phyloP scores from a whole-genome alignment of 805 yeast genomes.

The Clavispora asparagi region DNA sequence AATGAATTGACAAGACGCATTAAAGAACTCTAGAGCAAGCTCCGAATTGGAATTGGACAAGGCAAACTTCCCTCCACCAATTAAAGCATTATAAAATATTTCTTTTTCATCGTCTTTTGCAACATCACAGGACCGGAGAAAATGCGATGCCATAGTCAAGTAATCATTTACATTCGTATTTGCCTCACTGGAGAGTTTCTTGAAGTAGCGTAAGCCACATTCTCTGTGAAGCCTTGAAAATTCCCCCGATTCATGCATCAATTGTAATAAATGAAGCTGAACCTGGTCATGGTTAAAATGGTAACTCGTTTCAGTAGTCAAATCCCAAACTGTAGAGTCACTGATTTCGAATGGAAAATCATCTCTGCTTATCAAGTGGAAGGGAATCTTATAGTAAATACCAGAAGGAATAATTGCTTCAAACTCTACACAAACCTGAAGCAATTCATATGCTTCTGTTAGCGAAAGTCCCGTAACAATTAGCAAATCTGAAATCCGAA shows the following conservation, averaged over 20 bases:
- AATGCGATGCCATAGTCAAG: constrained; percentile 36
- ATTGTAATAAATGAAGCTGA: constrained; percentile 25
- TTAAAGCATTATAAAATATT: constrained; percentile 34
- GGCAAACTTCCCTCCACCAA: constrained; percentile 41
- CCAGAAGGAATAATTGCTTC: constrained; percentile 34
- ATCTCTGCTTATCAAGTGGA: constrained; percentile 28
- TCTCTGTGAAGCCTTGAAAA: constrained; percentile 28
- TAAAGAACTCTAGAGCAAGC: constrained; percentile 37
- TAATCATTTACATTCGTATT: constrained; percentile 18
- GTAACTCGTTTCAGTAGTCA: constrained; percentile 33
- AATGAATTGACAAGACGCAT: constrained; percentile 27
- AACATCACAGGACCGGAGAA: constrained; percentile 30
- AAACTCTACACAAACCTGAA: constrained; percentile 29
- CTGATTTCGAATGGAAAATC: constrained; percentile 25
- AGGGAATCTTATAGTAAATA: constrained; percentile 44
- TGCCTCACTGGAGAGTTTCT: constrained; percentile 14
- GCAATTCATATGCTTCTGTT: constrained; percentile 23
- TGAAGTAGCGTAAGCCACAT: constrained; percentile 40
- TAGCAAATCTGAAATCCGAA: constrained; percentile 34
- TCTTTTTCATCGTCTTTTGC: constrained; percentile 28
- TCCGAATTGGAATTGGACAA: constrained; percentile 39
- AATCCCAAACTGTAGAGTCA: constrained; percentile 25
- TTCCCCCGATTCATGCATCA: constrained; percentile 21
- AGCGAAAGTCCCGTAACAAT: constrained; percentile 32
- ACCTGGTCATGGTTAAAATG: constrained; percentile 39